A percentile compares a stretch with the other conserved stretches of the same genome.
Evolutionary conservation across 73 alveolate species (phyloP).

Genomic region (Blepharisma stoltei): DNA sequence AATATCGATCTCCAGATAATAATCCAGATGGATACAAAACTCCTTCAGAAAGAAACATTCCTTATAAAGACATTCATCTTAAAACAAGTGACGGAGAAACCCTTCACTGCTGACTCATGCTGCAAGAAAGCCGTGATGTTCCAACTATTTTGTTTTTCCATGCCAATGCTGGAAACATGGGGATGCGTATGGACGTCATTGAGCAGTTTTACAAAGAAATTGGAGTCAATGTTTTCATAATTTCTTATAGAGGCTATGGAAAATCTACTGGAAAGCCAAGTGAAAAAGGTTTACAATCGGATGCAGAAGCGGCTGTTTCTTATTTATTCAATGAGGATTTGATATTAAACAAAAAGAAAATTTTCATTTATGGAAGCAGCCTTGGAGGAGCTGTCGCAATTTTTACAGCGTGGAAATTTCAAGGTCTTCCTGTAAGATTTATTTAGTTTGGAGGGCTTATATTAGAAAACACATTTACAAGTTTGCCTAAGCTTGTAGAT

Average conservation of each 20-base stretch:
- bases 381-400: constrained; percentile 98
- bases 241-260: constrained; percentile 96
- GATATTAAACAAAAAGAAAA: constrained; percentile 54
- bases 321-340: constrained; percentile 62
- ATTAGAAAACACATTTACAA: constrained; percentile 87
- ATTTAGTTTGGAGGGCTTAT: constrained; percentile 22
- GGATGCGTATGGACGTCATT: constrained; percentile 75
- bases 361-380: constrained; percentile 85
- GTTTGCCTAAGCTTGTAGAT: constrained; percentile 89
- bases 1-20: constrained; percentile 47
- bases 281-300: constrained; percentile 87
- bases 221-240: constrained; percentile 74
- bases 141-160: constrained; percentile 84
- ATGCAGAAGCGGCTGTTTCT: constrained; percentile 80
- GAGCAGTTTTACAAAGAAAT: constrained; percentile 54
- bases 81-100: constrained; percentile 44
- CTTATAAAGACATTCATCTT: constrained; percentile 55
- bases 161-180: constrained; percentile 98
- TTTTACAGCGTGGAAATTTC: constrained; percentile 48
- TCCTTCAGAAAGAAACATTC: constrained; percentile 64
- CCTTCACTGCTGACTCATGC: constrained; percentile 67
- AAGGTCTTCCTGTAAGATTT: neutral
- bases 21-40: constrained; percentile 57
- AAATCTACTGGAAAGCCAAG: constrained; percentile 79
- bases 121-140: constrained; percentile 34